These are phyloP conservation scores for Phaseolus coccineus DNA, from an alignment of 331 rosid genomes.

Conservation along the genomic window DNA sequence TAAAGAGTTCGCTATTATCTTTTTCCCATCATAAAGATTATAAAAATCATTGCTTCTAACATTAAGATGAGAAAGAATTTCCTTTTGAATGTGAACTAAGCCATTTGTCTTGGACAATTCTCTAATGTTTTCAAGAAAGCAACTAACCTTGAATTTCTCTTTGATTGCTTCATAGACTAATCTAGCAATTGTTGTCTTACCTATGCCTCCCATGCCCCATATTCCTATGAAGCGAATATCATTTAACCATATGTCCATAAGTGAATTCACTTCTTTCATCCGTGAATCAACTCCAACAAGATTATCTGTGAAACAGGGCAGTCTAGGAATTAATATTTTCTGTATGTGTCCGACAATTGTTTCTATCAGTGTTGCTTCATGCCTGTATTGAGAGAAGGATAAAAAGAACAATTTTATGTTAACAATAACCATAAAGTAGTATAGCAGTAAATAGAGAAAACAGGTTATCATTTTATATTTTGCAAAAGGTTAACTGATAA, in stretches of 20 bases:
- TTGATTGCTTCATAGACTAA: constrained; percentile 37
- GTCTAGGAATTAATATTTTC: constrained; percentile 37
- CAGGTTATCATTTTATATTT: neutral
- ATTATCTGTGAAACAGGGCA: constrained; percentile 28
- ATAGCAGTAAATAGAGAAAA: neutral
- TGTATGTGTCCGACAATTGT: constrained; percentile 39
- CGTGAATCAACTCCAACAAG: constrained; percentile 49
- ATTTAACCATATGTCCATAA: neutral
- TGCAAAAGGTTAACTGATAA: neutral
- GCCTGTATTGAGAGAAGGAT: constrained; percentile 23
- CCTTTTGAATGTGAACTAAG: constrained; percentile 39
- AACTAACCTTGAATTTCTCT: constrained; percentile 35
- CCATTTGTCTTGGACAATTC: constrained; percentile 43
- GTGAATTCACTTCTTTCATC: constrained; percentile 37
- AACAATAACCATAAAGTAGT: neutral
- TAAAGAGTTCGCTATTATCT: constrained; percentile 34
- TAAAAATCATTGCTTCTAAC: constrained; percentile 27
- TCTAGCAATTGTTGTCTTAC: constrained; percentile 51
- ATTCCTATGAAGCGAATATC: constrained; percentile 52
- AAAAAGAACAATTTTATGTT: neutral
- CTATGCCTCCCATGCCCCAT: constrained; percentile 56
- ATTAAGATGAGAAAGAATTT: constrained; percentile 44
- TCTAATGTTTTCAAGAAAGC: constrained; percentile 49
- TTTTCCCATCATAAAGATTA: constrained; percentile 40
- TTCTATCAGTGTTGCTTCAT: constrained; percentile 47